Evolutionary conservation across 345 rosid genomes (phyloP).

Genomic region (Erucastrum elatum): DNA sequence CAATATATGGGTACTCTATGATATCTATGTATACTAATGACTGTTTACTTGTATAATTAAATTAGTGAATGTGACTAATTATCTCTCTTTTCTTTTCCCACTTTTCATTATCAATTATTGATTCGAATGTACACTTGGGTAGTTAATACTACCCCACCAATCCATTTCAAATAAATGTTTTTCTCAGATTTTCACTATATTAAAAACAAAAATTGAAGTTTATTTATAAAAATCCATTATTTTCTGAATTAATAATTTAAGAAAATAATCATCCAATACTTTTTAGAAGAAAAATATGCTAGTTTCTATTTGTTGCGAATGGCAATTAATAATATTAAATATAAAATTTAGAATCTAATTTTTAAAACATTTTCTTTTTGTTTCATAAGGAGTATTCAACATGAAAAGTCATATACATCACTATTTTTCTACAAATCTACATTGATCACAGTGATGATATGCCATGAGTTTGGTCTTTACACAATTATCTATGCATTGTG

Average conservation of each 20-base stretch:
- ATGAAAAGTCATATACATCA: neutral
- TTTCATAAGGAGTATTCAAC: neutral
- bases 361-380: neutral
- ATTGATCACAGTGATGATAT: neutral
- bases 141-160: neutral
- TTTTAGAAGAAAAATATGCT: too few relatives aligned
- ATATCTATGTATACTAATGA: neutral
- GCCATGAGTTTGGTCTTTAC: neutral
- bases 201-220: neutral
- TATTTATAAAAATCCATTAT: too few relatives aligned
- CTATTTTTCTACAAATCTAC: neutral
- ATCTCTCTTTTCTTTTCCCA: neutral
- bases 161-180: neutral
- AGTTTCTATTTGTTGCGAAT: too few relatives aligned
- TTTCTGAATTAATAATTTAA: neutral
- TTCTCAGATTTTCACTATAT: neutral
- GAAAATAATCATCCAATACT: too few relatives aligned
- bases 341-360: neutral
- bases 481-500: neutral
- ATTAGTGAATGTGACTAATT: neutral
- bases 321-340: neutral
- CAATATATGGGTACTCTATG: neutral
- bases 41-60: neutral
- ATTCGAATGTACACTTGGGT: neutral
- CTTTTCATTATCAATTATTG: neutral